phyloP scores from a whole-genome alignment of 306 rosid species.

The Casuarina cunninghamiana region DNA sequence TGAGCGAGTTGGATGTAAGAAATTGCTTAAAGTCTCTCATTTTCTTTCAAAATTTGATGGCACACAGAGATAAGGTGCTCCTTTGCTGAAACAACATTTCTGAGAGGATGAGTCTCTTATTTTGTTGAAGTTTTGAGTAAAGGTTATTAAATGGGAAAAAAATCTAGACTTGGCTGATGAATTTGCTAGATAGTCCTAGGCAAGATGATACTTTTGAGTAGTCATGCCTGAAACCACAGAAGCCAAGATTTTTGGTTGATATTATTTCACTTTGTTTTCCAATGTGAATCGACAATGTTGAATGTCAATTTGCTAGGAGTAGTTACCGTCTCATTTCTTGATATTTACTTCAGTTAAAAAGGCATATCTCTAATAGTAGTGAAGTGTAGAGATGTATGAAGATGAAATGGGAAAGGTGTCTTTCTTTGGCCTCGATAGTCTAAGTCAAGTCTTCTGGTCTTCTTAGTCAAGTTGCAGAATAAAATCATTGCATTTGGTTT shows the following conservation, averaged over 20 bases:
- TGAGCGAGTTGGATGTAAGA: conserved; percentile 83
- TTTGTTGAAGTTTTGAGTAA: neutral
- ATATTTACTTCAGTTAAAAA: neutral
- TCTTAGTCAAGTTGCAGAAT: neutral
- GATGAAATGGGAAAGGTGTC: neutral
- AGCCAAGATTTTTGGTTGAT: neutral
- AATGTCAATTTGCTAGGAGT: neutral
- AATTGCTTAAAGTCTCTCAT: neutral
- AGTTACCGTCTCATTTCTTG: neutral
- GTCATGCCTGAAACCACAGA: neutral
- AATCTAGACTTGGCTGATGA: neutral
- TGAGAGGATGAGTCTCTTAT: neutral
- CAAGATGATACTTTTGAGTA: neutral
- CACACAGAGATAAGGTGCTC: neutral
- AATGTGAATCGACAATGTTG: neutral
- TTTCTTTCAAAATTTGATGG: neutral
- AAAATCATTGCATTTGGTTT: neutral
- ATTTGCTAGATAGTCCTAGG: neutral
- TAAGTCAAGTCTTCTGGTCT: neutral
- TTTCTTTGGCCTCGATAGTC: neutral
- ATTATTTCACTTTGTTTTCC: neutral
- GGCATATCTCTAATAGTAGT: neutral
- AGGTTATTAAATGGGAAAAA: neutral
- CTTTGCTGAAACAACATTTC: neutral
- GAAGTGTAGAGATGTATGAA: neutral